These are phyloP conservation scores for Kodamaea hsintzibuensis DNA, from an alignment of 805 yeast genomes.

Conservation along the genomic window DNA sequence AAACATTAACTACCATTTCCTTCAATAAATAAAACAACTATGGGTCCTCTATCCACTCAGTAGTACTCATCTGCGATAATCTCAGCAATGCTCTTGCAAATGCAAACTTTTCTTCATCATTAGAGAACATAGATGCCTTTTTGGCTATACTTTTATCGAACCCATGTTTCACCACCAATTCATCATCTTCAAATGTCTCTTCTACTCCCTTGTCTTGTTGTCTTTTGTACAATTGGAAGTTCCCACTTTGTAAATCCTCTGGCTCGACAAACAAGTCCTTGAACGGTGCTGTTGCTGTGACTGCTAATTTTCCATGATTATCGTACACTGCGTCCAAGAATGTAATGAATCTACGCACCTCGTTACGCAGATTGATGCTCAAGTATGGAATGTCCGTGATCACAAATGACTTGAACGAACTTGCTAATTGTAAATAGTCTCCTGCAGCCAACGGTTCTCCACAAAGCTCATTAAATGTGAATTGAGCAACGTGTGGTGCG, in stretches of 20 bases:
- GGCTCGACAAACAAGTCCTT: conserved; percentile 85
- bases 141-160: conserved; percentile 71
- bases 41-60: conserved; percentile 71
- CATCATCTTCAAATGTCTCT: conserved; percentile 52
- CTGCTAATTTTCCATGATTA: conserved; percentile 82
- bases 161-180: conserved; percentile 72
- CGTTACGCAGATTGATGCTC: conserved; percentile 75
- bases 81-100: conserved; percentile 93
- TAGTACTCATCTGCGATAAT: conserved; percentile 89
- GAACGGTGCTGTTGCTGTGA: conserved; percentile 85
- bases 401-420: conserved; percentile 72
- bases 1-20: neutral
- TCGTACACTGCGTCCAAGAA: conserved; percentile 96
- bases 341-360: conserved; percentile 88
- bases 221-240: conserved; percentile 43
- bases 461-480: conserved; percentile 82
- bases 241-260: conserved; percentile 53
- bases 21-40: neutral
- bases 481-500: conserved; percentile 84
- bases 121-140: conserved; percentile 74
- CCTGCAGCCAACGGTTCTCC: conserved; percentile 91
- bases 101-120: conserved; percentile 95
- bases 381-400: conserved; percentile 90
- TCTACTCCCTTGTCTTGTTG: conserved; percentile 36
- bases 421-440: conserved; percentile 84